Evolutionary conservation across 1,139 yeast genomes (phyloP).

Genomic region (Insectozyma bohioensis): DNA sequence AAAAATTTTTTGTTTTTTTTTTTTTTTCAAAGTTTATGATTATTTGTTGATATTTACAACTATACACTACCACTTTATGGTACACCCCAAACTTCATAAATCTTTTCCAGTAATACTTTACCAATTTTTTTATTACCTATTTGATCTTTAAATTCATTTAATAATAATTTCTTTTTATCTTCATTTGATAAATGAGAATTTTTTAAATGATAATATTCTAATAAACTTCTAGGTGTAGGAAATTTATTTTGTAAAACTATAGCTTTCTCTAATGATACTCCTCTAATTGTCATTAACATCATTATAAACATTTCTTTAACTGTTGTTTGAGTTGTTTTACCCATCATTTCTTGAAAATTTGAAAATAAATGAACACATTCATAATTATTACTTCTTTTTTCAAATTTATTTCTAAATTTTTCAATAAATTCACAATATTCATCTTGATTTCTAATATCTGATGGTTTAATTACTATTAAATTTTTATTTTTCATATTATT

Average conservation of each 20-base stretch:
- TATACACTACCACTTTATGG: background rate
- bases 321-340: slow-evolving; percentile 70
- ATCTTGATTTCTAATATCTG: slow-evolving; percentile 48
- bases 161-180: slow-evolving; percentile 43
- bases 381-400: slow-evolving; percentile 20
- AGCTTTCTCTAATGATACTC: slow-evolving; percentile 85
- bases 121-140: slow-evolving; percentile 64
- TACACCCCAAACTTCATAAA: slow-evolving; percentile 63
- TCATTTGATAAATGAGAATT: slow-evolving; percentile 18
- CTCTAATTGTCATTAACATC: slow-evolving; percentile 77
- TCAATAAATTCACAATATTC: slow-evolving; percentile 47
- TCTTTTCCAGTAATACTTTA: slow-evolving; percentile 55
- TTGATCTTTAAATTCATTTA: slow-evolving; percentile 46
- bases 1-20: slow-evolving; percentile 7
- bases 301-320: slow-evolving; percentile 73
- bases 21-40: background rate
- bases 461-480: slow-evolving; percentile 50
- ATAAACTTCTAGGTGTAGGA: slow-evolving; percentile 59
- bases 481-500: slow-evolving; percentile 32
- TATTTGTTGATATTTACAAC: background rate
- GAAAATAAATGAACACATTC: slow-evolving; percentile 65
- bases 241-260: slow-evolving; percentile 65
- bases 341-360: slow-evolving; percentile 67
- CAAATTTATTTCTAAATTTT: slow-evolving; percentile 46
- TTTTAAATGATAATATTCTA: slow-evolving; percentile 31